These are phyloP conservation scores for Nannochloris sp. DNA, from an alignment of 139 green algal genomes.

Conservation along the genomic window DNA sequence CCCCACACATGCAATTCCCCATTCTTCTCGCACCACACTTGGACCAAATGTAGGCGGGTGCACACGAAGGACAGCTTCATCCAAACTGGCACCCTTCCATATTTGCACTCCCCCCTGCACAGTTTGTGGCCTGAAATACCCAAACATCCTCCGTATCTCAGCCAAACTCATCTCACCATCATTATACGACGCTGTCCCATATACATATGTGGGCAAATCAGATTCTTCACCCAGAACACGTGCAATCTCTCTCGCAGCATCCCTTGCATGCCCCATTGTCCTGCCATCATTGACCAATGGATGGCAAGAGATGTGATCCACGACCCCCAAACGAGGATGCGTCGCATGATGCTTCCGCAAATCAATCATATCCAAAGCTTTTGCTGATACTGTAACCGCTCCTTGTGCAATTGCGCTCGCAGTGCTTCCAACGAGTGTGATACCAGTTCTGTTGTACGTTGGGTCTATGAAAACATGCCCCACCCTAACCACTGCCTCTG, in stretches of 20 bases:
- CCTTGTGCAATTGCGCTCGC: constrained; percentile 19
- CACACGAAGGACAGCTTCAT: background rate
- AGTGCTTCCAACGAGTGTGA: constrained; percentile 41
- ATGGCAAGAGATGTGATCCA: constrained; percentile 72
- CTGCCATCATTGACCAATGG: constrained; percentile 33
- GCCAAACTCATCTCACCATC: constrained; percentile 51
- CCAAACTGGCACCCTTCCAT: background rate
- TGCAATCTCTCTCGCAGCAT: constrained; percentile 19
- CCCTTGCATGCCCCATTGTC: background rate
- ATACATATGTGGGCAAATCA: constrained; percentile 51
- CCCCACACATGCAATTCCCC: constrained; percentile 51
- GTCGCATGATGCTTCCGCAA: constrained; percentile 46
- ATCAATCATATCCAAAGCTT: constrained; percentile 47
- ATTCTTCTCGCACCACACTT: background rate
- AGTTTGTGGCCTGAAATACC: constrained; percentile 27
- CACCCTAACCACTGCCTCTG: background rate
- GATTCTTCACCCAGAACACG: constrained; percentile 4
- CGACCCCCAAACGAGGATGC: constrained; percentile 62
- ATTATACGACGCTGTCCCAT: constrained; percentile 43
- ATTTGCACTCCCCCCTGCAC: background rate
- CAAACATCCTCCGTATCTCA: constrained; percentile 40
- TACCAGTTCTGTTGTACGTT: constrained; percentile 64
- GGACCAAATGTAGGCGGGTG: constrained; percentile 28
- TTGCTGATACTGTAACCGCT: constrained; percentile 23
- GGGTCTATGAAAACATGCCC: constrained; percentile 52